These are phyloP conservation scores for Trifolium dubium DNA, from an alignment of 306 rosid species.

Conservation along the genomic window DNA sequence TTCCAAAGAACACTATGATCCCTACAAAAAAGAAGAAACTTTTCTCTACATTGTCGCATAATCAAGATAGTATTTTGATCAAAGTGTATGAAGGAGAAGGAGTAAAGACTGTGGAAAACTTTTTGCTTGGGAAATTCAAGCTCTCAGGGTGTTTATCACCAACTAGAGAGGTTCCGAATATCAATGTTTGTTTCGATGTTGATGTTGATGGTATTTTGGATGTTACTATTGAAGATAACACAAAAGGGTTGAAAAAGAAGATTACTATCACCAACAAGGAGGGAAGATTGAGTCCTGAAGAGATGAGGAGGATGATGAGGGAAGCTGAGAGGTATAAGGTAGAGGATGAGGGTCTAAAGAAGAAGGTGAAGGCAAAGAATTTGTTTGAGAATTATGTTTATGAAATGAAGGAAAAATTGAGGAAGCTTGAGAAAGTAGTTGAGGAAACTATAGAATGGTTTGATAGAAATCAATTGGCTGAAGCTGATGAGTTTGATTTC, in stretches of 20 bases:
- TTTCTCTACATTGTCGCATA: constrained; percentile 34
- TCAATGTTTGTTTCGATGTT: constrained; percentile 46
- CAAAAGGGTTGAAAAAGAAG: constrained; percentile 33
- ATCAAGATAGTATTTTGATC: constrained; percentile 26
- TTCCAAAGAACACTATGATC: constrained; percentile 47
- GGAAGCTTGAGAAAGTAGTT: constrained; percentile 39
- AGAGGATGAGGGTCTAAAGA: constrained; percentile 47
- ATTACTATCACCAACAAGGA: constrained; percentile 46
- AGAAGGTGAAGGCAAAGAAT: constrained; percentile 47
- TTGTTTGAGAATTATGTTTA: constrained; percentile 47
- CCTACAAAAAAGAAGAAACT: constrained; percentile 45
- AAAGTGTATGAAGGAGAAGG: constrained; percentile 51
- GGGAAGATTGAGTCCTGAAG: constrained; percentile 47
- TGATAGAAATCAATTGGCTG: constrained; percentile 52
- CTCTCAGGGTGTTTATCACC: constrained; percentile 25
- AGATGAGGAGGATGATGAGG: constrained; percentile 48
- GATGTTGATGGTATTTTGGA: constrained; percentile 48
- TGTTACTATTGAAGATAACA: constrained; percentile 40
- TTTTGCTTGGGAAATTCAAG: constrained; percentile 44
- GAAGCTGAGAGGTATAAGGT: constrained; percentile 42
- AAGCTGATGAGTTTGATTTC: constrained; percentile 47
- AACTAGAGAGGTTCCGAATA: constrained; percentile 29
- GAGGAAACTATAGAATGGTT: constrained; percentile 51
- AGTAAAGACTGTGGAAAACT: constrained; percentile 38
- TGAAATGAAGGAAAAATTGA: constrained; percentile 39